Base-by-base conservation (phyloP, 768 basidiomycete species). In the Mycena kentingensis region DNA sequence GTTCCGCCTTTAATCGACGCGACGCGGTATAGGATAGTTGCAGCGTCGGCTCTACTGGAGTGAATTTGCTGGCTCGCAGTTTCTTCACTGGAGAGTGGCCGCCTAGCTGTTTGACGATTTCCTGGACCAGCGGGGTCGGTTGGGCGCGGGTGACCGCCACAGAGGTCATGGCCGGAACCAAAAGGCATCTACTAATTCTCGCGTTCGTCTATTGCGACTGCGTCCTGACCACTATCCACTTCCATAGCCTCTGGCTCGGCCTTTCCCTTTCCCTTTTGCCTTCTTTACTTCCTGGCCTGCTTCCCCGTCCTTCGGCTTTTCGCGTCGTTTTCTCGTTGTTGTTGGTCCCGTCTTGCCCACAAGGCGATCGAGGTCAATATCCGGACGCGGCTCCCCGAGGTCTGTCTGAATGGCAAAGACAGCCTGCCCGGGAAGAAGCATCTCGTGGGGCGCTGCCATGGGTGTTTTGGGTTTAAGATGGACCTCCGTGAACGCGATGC, bases 401-500 rank as follows among this genome's bases (percentile, higher is more conserved):
- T 46, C 47, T 43, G 59, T 49, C 25, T 51, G 24, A 3, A 31
- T n/a, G 5, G 15, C 37, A n/a, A 27, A 24, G 7, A 42, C 41
- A 12, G 36, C 34, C 19, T 35, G 68, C 22, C 19, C 35, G 16
- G 37, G 27, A 16, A 32, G 8, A 32, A 8, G 16, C 8, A 24
- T 51, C 46, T 1, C 21, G n/a, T 1, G n/a, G 11, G 57, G 34
- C 12, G 38, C 32, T 26, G 55, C 29, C 21, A 46, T 35, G 41
- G 54, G 58, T 0, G 52, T 61, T 55, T 76, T 82, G 15, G 73
- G 71, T 27, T 73, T 73, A 35, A 90, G 71, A 25, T 82, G 80
- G 4, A 90, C 84, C 63, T 88, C 84, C 53, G 77, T 80, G 70
- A 92, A 92, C n/a, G 75, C 77, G 46, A 90, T 80, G 7, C 90